Percentiles rank a stretch among this genome's conserved stretches.
phyloP scores from a whole-genome alignment of 345 rosid genomes.

The Hirschfeldia incana region DNA sequence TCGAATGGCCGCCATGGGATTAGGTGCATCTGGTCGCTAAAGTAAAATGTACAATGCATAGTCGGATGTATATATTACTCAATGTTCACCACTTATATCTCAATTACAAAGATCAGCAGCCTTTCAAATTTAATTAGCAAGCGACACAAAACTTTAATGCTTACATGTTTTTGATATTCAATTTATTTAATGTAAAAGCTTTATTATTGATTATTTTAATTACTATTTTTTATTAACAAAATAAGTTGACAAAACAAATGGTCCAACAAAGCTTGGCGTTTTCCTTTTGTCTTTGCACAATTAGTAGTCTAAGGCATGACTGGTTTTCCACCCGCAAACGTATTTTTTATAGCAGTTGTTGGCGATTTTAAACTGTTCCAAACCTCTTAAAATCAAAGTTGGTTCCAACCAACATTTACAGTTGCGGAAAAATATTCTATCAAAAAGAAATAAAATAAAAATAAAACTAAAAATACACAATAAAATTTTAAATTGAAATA shows the following conservation, averaged over 20 bases:
- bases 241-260: slow-evolving; percentile 32
- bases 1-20: neutral
- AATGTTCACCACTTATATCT: slow-evolving; percentile 9
- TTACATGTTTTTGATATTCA: slow-evolving; percentile 18
- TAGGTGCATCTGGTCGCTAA: neutral
- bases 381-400: too few species aligned
- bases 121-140: slow-evolving; percentile 15
- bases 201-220: neutral
- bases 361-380: too few species aligned
- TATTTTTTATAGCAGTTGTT: too few species aligned
- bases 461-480: too few species aligned
- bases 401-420: too few species aligned
- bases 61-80: neutral
- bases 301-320: slow-evolving; percentile 21
- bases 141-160: neutral
- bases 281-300: slow-evolving; percentile 31
- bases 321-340: too few species aligned
- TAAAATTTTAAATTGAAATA: too few species aligned
- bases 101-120: slow-evolving; percentile 11
- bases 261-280: slow-evolving; percentile 42
- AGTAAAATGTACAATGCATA: slow-evolving; percentile 2
- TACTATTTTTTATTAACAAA: slow-evolving; percentile 3
- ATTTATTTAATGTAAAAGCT: neutral
- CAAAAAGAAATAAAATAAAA: too few species aligned
- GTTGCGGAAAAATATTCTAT: too few species aligned